Conservation (phyloP, 345 rosid genomes). For the Tarenaya hassleriana region DNA sequence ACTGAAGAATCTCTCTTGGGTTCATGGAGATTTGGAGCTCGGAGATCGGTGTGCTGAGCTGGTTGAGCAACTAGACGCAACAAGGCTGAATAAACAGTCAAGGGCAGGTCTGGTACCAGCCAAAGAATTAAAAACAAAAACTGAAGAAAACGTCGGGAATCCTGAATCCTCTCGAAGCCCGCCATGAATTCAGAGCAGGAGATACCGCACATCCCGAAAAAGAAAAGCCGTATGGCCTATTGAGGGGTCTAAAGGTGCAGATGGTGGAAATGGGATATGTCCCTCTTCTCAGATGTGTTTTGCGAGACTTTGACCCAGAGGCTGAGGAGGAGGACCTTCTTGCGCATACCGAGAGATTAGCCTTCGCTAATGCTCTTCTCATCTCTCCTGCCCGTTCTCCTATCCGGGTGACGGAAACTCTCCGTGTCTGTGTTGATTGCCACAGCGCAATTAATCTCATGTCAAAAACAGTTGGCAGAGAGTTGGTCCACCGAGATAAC, state of each 20-base stretch:
- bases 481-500: conserved; percentile 52
- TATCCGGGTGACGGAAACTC: conserved; percentile 64
- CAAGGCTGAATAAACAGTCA: conserved; percentile 45
- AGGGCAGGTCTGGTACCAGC: conserved; percentile 59
- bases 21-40: conserved; percentile 67
- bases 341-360: conserved; percentile 84
- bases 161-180: conserved; percentile 38
- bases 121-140: conserved; percentile 41
- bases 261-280: conserved; percentile 78
- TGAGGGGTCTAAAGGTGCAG: conserved; percentile 50
- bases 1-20: conserved; percentile 63
- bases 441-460: conserved; percentile 67
- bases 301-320: conserved; percentile 84
- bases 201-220: conserved; percentile 75
- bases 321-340: conserved; percentile 79
- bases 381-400: conserved; percentile 46
- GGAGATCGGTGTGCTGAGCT: conserved; percentile 76
- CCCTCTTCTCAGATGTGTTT: conserved; percentile 46
- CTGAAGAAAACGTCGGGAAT: conserved; percentile 38
- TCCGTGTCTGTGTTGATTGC: conserved; percentile 81
- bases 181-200: conserved; percentile 65
- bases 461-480: conserved; percentile 68
- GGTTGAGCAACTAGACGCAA: conserved; percentile 53
- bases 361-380: conserved; percentile 65
- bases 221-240: conserved; percentile 42